phyloP scores from a whole-genome alignment of 306 rosid genomes.

The Argentina anserina region DNA sequence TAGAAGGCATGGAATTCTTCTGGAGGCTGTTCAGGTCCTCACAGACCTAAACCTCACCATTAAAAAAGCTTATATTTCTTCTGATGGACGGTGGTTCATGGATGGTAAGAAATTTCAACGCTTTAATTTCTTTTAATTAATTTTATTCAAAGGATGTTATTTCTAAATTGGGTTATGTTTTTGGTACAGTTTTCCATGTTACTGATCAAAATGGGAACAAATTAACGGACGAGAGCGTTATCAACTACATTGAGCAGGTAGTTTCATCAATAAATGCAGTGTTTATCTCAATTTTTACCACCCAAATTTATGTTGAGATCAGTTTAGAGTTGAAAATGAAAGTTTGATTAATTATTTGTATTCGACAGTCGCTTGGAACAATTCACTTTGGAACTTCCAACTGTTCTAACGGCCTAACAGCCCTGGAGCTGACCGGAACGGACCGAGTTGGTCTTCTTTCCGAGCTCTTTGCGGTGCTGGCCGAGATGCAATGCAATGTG shows the following conservation, averaged over 20 bases:
- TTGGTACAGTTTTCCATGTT: slow-evolving; percentile 79
- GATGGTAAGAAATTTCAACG: slow-evolving; percentile 51
- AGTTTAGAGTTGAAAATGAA: slow-evolving; percentile 6
- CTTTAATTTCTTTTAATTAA: not conserved
- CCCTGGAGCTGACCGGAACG: slow-evolving; percentile 75
- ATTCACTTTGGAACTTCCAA: slow-evolving; percentile 45
- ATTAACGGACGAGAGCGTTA: slow-evolving; percentile 68
- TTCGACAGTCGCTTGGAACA: slow-evolving; percentile 60
- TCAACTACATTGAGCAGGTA: slow-evolving; percentile 87
- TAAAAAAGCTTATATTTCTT: slow-evolving; percentile 85
- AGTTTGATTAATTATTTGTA: not conserved
- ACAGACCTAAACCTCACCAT: slow-evolving; percentile 77
- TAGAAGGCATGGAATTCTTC: slow-evolving; percentile 77
- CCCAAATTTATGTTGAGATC: not conserved
- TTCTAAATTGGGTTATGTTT: slow-evolving; percentile 1
- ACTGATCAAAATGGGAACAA: slow-evolving; percentile 75
- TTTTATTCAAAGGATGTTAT: not conserved
- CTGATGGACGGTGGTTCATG: slow-evolving; percentile 98
- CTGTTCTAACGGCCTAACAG: slow-evolving; percentile 52
- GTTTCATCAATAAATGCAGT: not conserved
- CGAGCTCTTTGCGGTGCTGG: slow-evolving; percentile 84
- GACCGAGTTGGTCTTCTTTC: slow-evolving; percentile 92
- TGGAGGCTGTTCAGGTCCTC: slow-evolving; percentile 86
- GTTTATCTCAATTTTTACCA: not conserved
- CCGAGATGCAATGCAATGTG: slow-evolving; percentile 79